Evolutionary conservation across 2,329 filamentous ascomycete genomes (phyloP).

Genomic region (Fonsecaea pugnacius): DNA sequence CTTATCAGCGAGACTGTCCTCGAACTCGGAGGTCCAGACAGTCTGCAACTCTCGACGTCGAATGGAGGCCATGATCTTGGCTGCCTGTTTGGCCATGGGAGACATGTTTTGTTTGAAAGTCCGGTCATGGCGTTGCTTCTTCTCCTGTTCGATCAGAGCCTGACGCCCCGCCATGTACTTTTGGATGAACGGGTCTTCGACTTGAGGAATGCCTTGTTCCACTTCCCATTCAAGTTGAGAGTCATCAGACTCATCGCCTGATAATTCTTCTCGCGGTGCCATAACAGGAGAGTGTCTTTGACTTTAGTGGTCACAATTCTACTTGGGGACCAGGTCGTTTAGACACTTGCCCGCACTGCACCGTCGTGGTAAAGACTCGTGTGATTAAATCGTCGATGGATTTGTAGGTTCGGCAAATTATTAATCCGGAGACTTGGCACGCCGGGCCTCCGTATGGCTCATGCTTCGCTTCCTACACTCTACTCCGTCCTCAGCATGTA

Average conservation of each 20-base stretch:
- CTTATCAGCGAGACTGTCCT: constrained; percentile 69
- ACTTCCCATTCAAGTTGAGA: constrained; percentile 41
- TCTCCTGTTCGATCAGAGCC: constrained; percentile 78
- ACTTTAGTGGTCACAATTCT: not conserved
- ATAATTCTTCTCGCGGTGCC: constrained; percentile 20
- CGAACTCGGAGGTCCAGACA: constrained; percentile 75
- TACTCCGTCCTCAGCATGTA: not conserved
- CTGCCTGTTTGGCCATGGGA: constrained; percentile 76
- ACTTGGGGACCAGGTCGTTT: not conserved
- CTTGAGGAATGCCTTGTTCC: constrained; percentile 52
- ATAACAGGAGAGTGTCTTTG: constrained; percentile 6
- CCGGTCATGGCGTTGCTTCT: constrained; percentile 77
- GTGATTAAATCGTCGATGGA: constrained; percentile 1
- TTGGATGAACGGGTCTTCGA: constrained; percentile 75
- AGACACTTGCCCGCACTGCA: not conserved
- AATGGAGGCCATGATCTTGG: constrained; percentile 78
- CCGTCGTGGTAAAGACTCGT: constrained; percentile 1
- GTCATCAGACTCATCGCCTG: constrained; percentile 32
- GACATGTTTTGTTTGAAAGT: constrained; percentile 76
- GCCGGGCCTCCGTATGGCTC: not conserved
- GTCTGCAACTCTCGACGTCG: constrained; percentile 74
- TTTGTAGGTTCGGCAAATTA: not conserved
- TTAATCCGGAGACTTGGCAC: constrained; percentile 4
- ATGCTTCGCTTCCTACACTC: not conserved
- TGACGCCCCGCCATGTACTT: constrained; percentile 78